Base-by-base conservation (phyloP, 495 filamentous ascomycete genomes). In the Penicillium bialowiezense region DNA sequence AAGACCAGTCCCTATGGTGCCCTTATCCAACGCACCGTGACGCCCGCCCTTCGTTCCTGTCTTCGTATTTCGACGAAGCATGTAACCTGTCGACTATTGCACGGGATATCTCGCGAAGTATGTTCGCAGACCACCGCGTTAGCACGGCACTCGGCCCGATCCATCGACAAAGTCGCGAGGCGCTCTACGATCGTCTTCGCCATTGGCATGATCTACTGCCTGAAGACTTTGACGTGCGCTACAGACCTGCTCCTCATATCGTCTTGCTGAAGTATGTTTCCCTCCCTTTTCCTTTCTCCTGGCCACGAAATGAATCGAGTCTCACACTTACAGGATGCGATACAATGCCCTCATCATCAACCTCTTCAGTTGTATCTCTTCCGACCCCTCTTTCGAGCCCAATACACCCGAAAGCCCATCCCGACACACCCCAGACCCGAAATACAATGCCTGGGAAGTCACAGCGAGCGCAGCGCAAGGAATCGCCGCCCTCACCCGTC, bases 71-170 rank as follows among this genome's bases (percentile, higher is more conserved):
- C 35, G 66, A 71, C 7, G 59, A 72, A 41, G 60, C 65, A 10
- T 72, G 67, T 50, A 66, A 65, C 32, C 34, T 76, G 14, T 72
- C 67, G 10, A 65, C 67, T 1, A 73, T 76, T 36, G 63, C 70
- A 5, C 56, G 69, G 6, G 70, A 74, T 48, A 71, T 76, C 19
- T 76, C 73, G 4, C 62, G 58, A 15, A 60, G 45, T 10, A 64
- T 73, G 48, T 76, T 73, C 43, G 51, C 59, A 3, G 49, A 60
- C 31, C 47, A 60, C 13, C 20, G 43, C 5, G 35, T 20, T 17
- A 21, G 23, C 1, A 29, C 31, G 1, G 23, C 28, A 3, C 39
- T 55, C 10, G 34, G 50, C 0, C 35, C 58, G 0, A 44, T 61
- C 17, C 56, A 52, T 4, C 59, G 56, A 9, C 52, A 60, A 18